phyloP scores from a whole-genome alignment of 1,284 basidiomycete genomes.

The Tilletiopsis washingtonensis region DNA sequence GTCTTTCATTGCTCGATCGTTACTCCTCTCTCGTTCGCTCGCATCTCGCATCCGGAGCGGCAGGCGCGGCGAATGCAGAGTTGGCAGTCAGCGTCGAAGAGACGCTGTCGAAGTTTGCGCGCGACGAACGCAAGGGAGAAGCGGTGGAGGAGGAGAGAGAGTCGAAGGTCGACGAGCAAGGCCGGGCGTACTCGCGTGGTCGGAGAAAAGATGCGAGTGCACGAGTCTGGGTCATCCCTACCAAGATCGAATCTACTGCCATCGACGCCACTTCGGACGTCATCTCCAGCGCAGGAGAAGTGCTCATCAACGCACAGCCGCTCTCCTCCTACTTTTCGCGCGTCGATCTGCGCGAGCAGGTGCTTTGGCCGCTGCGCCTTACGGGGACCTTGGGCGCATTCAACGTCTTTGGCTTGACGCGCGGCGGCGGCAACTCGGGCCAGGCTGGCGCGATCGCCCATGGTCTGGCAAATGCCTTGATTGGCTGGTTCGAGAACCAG shows the following conservation, averaged over 20 bases:
- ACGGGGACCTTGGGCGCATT: constrained; percentile 80
- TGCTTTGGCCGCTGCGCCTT: constrained; percentile 74
- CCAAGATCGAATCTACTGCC: too few relatives aligned
- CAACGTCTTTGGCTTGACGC: constrained; percentile 79
- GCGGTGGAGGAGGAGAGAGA: not conserved
- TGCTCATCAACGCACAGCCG: constrained; percentile 77
- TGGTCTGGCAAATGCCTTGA: constrained; percentile 71
- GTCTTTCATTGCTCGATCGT: constrained; percentile 66
- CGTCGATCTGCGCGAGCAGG: constrained; percentile 67
- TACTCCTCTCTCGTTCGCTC: constrained; percentile 54
- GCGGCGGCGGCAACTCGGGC: constrained; percentile 81
- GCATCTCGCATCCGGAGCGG: constrained; percentile 7
- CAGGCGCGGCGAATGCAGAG: not conserved
- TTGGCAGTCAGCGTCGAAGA: constrained; percentile 19
- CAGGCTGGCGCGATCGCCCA: constrained; percentile 84
- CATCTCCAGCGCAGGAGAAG: too few relatives aligned
- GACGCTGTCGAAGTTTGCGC: constrained; percentile 27
- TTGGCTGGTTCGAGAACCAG: constrained; percentile 16
- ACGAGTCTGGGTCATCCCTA: constrained; percentile 85
- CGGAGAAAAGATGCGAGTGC: constrained; percentile 38
- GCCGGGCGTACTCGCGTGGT: constrained; percentile 24
- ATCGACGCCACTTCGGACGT: too few relatives aligned
- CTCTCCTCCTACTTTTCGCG: constrained; percentile 70
- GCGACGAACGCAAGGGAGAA: constrained; percentile 17
- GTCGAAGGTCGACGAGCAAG: not conserved